These are phyloP conservation scores for Cymbopogon citratus DNA, from an alignment of 176 grass and related monocot species.

Conservation along the genomic window DNA sequence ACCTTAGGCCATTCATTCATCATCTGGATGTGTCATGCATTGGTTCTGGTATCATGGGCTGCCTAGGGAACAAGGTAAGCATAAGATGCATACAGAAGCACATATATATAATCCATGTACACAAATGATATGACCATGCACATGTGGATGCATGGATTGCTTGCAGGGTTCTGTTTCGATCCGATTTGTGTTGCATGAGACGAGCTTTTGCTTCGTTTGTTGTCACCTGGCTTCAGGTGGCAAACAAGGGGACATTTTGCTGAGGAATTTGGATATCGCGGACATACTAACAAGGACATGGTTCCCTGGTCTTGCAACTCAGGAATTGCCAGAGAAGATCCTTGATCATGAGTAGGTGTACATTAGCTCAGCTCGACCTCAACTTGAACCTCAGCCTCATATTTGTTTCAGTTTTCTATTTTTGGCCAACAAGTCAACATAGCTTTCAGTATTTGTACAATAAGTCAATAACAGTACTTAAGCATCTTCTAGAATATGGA, in stretches of 20 bases:
- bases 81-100: neutral
- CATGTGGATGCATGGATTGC: neutral
- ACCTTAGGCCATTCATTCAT: slow-evolving; percentile 51
- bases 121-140: slow-evolving; percentile 10
- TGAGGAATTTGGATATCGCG: slow-evolving; percentile 59
- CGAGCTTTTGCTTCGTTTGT: slow-evolving; percentile 88
- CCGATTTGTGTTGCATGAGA: slow-evolving; percentile 65
- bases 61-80: slow-evolving; percentile 90
- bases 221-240: slow-evolving; percentile 94
- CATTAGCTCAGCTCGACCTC: slow-evolving; percentile 17
- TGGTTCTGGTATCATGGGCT: slow-evolving; percentile 87
- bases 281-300: slow-evolving; percentile 73
- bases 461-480: neutral
- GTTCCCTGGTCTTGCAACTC: slow-evolving; percentile 37
- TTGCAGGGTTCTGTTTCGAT: slow-evolving; percentile 82
- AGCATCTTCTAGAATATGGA: slow-evolving; percentile 7
- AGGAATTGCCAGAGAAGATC: slow-evolving; percentile 70
- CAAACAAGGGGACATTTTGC: slow-evolving; percentile 65
- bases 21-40: slow-evolving; percentile 63
- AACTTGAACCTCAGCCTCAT: neutral
- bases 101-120: neutral
- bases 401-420: neutral
- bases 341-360: slow-evolving; percentile 75
- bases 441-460: neutral
- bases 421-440: neutral